phyloP scores from a whole-genome alignment of 768 basidiomycete genomes.

The Boletus huronensis region DNA sequence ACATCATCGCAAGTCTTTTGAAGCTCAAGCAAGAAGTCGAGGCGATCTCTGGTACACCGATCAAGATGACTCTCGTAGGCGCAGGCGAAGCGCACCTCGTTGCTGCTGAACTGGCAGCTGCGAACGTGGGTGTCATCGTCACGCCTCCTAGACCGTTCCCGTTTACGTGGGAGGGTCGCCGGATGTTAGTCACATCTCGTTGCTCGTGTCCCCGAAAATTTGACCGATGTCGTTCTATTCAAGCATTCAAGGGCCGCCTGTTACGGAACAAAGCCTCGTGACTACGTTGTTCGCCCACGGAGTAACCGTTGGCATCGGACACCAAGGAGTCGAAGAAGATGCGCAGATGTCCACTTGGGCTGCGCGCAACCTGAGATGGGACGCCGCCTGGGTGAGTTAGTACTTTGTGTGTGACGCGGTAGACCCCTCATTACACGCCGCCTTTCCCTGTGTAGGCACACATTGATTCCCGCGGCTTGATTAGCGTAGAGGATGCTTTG shows the following conservation, averaged over 20 bases:
- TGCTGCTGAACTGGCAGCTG: slow-evolving; percentile 45
- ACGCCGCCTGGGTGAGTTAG: slow-evolving; percentile 93
- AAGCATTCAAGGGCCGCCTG: slow-evolving; percentile 68
- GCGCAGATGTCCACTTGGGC: slow-evolving; percentile 73
- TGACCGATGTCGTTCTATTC: neutral
- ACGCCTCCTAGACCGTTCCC: slow-evolving; percentile 64
- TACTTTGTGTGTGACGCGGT: slow-evolving; percentile 17
- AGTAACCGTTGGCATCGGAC: slow-evolving; percentile 62
- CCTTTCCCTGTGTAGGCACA: slow-evolving; percentile 24
- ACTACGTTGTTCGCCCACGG: slow-evolving; percentile 53
- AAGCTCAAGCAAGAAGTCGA: slow-evolving; percentile 56
- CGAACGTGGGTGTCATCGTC: slow-evolving; percentile 69
- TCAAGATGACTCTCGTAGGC: slow-evolving; percentile 52
- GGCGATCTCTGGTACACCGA: slow-evolving; percentile 22
- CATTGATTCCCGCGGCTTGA: slow-evolving; percentile 38
- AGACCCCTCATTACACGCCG: neutral
- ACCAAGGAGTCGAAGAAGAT: slow-evolving; percentile 43
- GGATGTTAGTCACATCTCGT: slow-evolving; percentile 48
- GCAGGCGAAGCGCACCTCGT: slow-evolving; percentile 53
- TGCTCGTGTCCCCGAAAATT: neutral
- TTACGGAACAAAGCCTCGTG: slow-evolving; percentile 64
- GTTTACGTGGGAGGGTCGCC: slow-evolving; percentile 56
- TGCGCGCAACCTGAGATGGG: slow-evolving; percentile 86
- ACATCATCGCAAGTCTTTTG: slow-evolving; percentile 70
- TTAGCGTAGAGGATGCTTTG: slow-evolving; percentile 38